Conservation (phyloP, 495 filamentous ascomycete species). For the Darksidea phi region DNA sequence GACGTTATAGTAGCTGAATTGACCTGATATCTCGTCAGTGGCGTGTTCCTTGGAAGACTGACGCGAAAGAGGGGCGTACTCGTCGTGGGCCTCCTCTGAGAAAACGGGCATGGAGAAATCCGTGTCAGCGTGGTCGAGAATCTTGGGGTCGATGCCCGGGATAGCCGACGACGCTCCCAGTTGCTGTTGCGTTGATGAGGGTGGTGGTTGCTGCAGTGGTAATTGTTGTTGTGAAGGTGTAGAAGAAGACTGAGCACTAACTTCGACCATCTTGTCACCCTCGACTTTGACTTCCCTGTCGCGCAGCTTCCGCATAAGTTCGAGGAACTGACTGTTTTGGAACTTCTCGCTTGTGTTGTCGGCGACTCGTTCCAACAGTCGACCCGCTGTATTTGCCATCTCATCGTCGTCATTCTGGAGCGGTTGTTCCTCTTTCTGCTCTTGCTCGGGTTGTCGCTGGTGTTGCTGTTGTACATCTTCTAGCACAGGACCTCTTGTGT, state of each 20-base stretch:
- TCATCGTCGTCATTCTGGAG: constrained; percentile 58
- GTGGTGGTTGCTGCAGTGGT: not conserved
- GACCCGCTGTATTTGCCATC: constrained; percentile 67
- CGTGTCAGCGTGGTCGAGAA: constrained; percentile 10
- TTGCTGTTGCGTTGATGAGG: too few species aligned
- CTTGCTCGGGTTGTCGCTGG: constrained; percentile 1
- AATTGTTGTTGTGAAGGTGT: constrained; percentile 8
- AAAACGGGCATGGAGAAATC: constrained; percentile 28
- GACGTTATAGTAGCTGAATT: constrained; percentile 20
- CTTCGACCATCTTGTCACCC: constrained; percentile 47
- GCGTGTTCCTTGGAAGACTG: not conserved
- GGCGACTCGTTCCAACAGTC: constrained; percentile 67
- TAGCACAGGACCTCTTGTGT: constrained; percentile 7
- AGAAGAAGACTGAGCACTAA: constrained; percentile 21
- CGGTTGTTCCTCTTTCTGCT: constrained; percentile 31
- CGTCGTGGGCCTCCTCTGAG: constrained; percentile 19
- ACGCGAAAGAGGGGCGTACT: constrained; percentile 6
- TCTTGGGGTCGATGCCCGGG: constrained; percentile 18
- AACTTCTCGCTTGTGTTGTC: constrained; percentile 71
- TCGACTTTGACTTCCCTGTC: constrained; percentile 45
- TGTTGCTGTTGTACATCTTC: constrained; percentile 19
- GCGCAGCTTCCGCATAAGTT: constrained; percentile 62
- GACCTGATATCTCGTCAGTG: constrained; percentile 27
- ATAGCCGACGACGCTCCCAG: too few species aligned
- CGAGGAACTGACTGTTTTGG: constrained; percentile 72